These are phyloP conservation scores for Neopestalotiopsis sp. DNA, from an alignment of 2,329 filamentous ascomycete genomes.

Conservation along the genomic window DNA sequence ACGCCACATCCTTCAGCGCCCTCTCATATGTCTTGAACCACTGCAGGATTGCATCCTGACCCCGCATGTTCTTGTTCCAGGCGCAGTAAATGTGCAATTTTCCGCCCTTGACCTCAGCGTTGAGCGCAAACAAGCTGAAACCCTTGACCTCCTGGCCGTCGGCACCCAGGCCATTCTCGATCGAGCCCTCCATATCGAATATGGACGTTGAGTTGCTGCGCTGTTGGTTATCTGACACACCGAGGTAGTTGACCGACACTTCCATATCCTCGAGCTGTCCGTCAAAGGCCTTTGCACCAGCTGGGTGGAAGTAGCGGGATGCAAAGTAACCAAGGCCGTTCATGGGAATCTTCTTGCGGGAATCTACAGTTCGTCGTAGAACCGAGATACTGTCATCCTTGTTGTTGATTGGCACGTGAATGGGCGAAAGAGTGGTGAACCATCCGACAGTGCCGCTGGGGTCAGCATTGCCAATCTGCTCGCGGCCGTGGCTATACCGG, in stretches of 20 bases:
- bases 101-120: slow-evolving; percentile 17
- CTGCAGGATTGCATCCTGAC: slow-evolving; percentile 11
- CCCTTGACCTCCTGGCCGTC: slow-evolving; percentile 18
- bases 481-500: slow-evolving; percentile 48
- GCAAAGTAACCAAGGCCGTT: slow-evolving; percentile 20
- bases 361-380: slow-evolving; percentile 11
- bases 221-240: slow-evolving; percentile 13
- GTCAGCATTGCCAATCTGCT: slow-evolving; percentile 39
- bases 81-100: slow-evolving; percentile 12
- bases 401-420: slow-evolving; percentile 24
- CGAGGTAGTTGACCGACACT: slow-evolving; percentile 20
- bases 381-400: slow-evolving; percentile 18
- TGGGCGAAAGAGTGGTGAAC: slow-evolving; percentile 49
- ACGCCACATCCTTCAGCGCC: slow-evolving; percentile 19
- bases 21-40: slow-evolving; percentile 18
- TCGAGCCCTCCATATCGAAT: slow-evolving; percentile 19
- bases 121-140: slow-evolving; percentile 17
- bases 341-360: slow-evolving; percentile 18
- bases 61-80: slow-evolving; percentile 19
- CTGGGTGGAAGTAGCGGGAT: slow-evolving; percentile 17
- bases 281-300: slow-evolving; percentile 7
- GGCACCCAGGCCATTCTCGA: slow-evolving; percentile 17
- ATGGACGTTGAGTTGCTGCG: slow-evolving; percentile 15
- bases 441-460: slow-evolving; percentile 48
- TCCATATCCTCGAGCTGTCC: slow-evolving; percentile 17